These are phyloP conservation scores for Hypsizygus ulmarius DNA, from an alignment of 1,284 basidiomycete genomes.

Conservation along the genomic window DNA sequence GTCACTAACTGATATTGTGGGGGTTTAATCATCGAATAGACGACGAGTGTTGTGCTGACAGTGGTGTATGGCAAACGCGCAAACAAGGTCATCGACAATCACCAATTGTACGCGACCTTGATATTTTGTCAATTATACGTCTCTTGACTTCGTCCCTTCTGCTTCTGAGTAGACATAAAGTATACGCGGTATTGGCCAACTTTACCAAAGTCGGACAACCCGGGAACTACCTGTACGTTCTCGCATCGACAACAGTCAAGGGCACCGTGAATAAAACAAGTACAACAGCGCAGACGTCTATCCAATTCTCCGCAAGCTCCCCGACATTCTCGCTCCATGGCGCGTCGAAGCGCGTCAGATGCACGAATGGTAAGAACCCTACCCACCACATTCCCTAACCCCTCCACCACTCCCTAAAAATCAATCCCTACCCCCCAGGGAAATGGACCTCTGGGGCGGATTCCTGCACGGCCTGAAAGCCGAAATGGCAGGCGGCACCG, in stretches of 20 bases:
- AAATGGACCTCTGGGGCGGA: conserved; percentile 30
- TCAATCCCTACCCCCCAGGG: conserved; percentile 14
- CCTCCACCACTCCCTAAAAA: no score
- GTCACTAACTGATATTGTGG: no score
- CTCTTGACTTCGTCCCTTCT: no score
- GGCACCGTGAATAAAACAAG: neutral
- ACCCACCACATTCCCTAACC: no score
- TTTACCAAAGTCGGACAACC: conserved; percentile 24
- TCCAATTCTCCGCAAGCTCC: conserved; percentile 27
- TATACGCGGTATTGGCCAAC: conserved; percentile 25
- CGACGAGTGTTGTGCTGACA: conserved; percentile 25
- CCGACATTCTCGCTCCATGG: conserved; percentile 28
- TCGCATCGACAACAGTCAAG: neutral
- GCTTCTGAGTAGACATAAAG: conserved; percentile 19
- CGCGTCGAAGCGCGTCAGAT: conserved; percentile 23
- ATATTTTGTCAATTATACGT: no score
- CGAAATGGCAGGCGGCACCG: conserved; percentile 16
- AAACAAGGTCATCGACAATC: conserved; percentile 20
- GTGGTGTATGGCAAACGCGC: conserved; percentile 24
- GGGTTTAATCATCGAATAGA: conserved; percentile 11
- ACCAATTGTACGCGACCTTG: conserved; percentile 14
- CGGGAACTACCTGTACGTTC: conserved; percentile 23
- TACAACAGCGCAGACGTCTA: conserved; percentile 27
- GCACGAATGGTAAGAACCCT: conserved; percentile 24
- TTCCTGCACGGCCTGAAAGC: conserved; percentile 20